Evolutionary conservation across 2,329 filamentous ascomycete genomes (phyloP).

Genomic region (Cladosporium sphaerospermum): DNA sequence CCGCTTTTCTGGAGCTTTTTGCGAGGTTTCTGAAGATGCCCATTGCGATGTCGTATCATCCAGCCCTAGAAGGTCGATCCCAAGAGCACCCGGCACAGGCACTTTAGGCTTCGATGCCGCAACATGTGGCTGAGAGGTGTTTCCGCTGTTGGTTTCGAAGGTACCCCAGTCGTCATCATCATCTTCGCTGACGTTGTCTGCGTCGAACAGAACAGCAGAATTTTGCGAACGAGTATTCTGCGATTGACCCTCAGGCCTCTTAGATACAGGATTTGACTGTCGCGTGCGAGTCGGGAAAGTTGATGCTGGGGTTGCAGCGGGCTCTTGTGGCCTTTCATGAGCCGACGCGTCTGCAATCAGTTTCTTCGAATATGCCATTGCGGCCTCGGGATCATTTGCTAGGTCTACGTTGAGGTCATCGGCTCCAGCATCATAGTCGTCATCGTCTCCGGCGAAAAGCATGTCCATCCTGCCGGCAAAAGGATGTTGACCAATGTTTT

Average conservation of each 20-base stretch:
- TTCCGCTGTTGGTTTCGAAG: slow-evolving; percentile 20
- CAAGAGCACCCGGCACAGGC: not conserved
- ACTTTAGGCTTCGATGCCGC: not conserved
- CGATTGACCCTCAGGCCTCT: slow-evolving; percentile 23
- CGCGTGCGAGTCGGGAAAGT: not conserved
- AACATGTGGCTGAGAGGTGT: not conserved
- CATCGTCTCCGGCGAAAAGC: slow-evolving; percentile 27
- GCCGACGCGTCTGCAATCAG: slow-evolving; percentile 25
- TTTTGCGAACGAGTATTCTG: slow-evolving; percentile 16
- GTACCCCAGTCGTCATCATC: slow-evolving; percentile 31
- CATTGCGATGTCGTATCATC: slow-evolving; percentile 17
- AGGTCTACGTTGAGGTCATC: slow-evolving; percentile 28
- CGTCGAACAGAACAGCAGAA: slow-evolving; percentile 30
- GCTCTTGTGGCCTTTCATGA: slow-evolving; percentile 10
- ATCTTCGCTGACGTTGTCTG: slow-evolving; percentile 23
- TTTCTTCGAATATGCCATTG: slow-evolving; percentile 30
- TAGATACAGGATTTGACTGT: slow-evolving; percentile 14
- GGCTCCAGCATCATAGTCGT: slow-evolving; percentile 30
- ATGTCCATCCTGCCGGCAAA: slow-evolving; percentile 31
- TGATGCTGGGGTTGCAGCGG: not conserved
- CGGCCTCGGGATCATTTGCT: slow-evolving; percentile 29
- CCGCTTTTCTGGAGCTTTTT: slow-evolving; percentile 2
- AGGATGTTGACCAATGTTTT: slow-evolving; percentile 22
- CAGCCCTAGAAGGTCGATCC: slow-evolving; percentile 24
- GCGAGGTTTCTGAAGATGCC: not conserved